These are phyloP conservation scores for Naganishia friedmannii DNA, from an alignment of 768 basidiomycete genomes.

Conservation along the genomic window DNA sequence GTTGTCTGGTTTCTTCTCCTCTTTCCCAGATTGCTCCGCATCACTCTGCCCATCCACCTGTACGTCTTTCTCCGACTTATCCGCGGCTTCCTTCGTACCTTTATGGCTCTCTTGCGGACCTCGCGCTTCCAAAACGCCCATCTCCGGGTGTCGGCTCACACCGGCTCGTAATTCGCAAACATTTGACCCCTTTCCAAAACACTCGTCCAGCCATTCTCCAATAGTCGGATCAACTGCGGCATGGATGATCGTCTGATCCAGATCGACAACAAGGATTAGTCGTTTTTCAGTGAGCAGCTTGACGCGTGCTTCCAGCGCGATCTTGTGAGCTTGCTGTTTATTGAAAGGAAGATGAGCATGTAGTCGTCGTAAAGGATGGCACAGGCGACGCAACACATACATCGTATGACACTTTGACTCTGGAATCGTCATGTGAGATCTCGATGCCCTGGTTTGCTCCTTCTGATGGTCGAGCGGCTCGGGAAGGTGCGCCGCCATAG, in stretches of 20 bases:
- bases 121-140: not conserved
- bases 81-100: not conserved
- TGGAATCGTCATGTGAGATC: slow-evolving; percentile 70
- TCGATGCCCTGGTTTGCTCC: slow-evolving; percentile 24
- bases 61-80: not conserved
- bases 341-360: not conserved
- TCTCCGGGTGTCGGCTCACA: not conserved
- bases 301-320: slow-evolving; percentile 77
- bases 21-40: slow-evolving; percentile 16
- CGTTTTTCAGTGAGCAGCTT: slow-evolving; percentile 71
- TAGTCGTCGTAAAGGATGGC: not conserved
- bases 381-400: slow-evolving; percentile 35
- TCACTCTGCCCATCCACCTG: slow-evolving; percentile 30
- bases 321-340: slow-evolving; percentile 71
- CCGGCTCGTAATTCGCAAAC: slow-evolving; percentile 6
- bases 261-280: slow-evolving; percentile 92
- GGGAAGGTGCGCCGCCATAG: slow-evolving; percentile 8
- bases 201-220: slow-evolving; percentile 91
- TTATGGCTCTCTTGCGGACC: not conserved
- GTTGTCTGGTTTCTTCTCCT: slow-evolving; percentile 59
- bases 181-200: slow-evolving; percentile 49
- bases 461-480: not conserved
- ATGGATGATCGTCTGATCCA: slow-evolving; percentile 98
- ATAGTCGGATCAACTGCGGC: slow-evolving; percentile 98
- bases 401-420: slow-evolving; percentile 84